Base-by-base conservation (phyloP, 306 rosid species). In the Dalbergia cultrata region DNA sequence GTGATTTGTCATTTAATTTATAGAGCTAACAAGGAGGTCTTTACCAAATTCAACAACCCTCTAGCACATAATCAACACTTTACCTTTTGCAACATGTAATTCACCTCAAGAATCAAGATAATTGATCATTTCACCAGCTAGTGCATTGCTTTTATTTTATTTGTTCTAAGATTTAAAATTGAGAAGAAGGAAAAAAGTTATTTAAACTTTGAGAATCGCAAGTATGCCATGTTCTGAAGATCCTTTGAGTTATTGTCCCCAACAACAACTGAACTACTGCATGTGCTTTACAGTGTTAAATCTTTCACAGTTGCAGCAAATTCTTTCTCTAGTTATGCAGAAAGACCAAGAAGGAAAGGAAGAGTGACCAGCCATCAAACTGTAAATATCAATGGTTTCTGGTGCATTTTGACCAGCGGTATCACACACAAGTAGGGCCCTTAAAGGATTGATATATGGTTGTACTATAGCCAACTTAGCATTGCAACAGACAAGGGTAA, bases 1-100 rank as follows among this genome's bases (percentile, higher is more conserved):
- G 93, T 85, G 84, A 78, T 84, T 82, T 54, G 78, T 74, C 86
- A 78, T 81, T 81, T 87, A 74, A 73, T 72, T 69, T 74, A 63
- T 13, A 13, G 52, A 18, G 65, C 77, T 64, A 57, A 72, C 62
- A 70, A 77, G 74, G 71, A 68, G 45, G 59, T 81, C 83, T 62
- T 74, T 47, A 54, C 64, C 76, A 73, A 17, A 26, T 60, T 58
- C 65, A 21, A 75, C 43, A 18, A 62, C 54, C 9, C 57, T 70
- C 74, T 62, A 72, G 81, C 2, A 62, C 68, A 70, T 26, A 26
- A 11, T 34, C 58, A 65, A 66, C 53, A 65, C 35, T 35, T 44
- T 62, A 65, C 45, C 68, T 44, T 81, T 73, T 57, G 21, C 45
- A 44, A 56, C 45, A 44, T 22, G 1, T 26, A 74, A 49, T 45